phyloP scores from a whole-genome alignment of 2,329 filamentous ascomycete species.

The Exophiala lecanii-corni region DNA sequence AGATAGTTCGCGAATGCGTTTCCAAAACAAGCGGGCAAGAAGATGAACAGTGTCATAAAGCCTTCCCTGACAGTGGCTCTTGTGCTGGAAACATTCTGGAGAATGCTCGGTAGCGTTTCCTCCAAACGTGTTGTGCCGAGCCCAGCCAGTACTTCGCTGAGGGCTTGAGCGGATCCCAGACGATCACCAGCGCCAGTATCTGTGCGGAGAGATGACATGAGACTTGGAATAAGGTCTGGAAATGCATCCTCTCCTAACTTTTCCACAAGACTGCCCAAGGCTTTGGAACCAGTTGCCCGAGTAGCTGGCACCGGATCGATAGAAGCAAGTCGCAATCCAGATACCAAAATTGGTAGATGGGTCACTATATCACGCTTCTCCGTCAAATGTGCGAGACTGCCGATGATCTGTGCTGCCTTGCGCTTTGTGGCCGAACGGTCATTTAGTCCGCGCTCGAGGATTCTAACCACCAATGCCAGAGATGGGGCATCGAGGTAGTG shows the following conservation, averaged over 20 bases:
- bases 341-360: conserved; percentile 87
- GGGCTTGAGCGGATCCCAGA: conserved; percentile 90
- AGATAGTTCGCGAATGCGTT: conserved; percentile 98
- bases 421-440: conserved; percentile 93
- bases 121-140: conserved; percentile 88
- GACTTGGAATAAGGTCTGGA: conserved; percentile 91
- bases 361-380: conserved; percentile 90
- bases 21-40: conserved; percentile 96
- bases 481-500: conserved; percentile 98
- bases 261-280: conserved; percentile 92
- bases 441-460: conserved; percentile 83
- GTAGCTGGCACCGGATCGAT: conserved; percentile 97
- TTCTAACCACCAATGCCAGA: conserved; percentile 87
- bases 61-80: conserved; percentile 90
- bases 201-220: conserved; percentile 97
- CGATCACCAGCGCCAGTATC: conserved; percentile 95
- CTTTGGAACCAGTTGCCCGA: conserved; percentile 90
- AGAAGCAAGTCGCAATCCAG: conserved; percentile 79
- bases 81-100: conserved; percentile 90
- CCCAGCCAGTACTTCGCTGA: conserved; percentile 92
- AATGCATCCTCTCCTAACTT: conserved; percentile 96
- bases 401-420: conserved; percentile 96
- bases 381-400: conserved; percentile 92
- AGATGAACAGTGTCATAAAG: conserved; percentile 99
- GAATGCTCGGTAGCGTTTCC: conserved; percentile 90